A percentile compares a stretch with the other conserved stretches of the same genome.
Evolutionary conservation across 108 stramenopile species (phyloP).

Genomic region (Cyclotella baltica): DNA sequence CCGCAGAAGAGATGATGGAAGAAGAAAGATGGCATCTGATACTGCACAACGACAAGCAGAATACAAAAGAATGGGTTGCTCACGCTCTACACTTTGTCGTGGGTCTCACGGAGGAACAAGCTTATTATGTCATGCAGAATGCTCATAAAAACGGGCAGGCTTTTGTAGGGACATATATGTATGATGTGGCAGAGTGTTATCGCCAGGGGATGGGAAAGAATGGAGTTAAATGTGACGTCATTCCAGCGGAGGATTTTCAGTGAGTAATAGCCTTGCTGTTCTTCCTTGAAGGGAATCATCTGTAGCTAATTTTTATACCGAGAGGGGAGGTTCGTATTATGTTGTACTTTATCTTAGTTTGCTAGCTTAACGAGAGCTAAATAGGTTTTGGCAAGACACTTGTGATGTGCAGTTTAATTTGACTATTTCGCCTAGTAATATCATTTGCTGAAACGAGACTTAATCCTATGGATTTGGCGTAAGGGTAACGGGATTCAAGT

Average conservation of each 20-base stretch:
- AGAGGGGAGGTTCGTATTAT: conserved; percentile 1
- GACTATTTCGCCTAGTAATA: too few species aligned
- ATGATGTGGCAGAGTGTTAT: conserved; percentile 83
- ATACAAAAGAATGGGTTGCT: conserved; percentile 85
- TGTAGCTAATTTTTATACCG: neutral
- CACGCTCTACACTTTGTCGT: conserved; percentile 80
- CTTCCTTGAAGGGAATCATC: neutral
- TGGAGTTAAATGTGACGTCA: conserved; percentile 79
- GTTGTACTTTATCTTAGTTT: conserved; percentile 16
- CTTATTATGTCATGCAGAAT: conserved; percentile 86
- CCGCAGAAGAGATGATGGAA: neutral
- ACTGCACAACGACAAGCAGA: conserved; percentile 86
- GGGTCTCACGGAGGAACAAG: conserved; percentile 70
- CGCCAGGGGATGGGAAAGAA: conserved; percentile 66
- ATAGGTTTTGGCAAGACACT: conserved; percentile 6
- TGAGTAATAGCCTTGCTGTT: neutral
- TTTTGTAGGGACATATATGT: conserved; percentile 73
- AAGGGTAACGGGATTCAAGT: too few species aligned
- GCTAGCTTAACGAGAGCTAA: conserved; percentile 18
- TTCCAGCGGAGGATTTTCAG: conserved; percentile 42
- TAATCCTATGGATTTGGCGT: too few species aligned
- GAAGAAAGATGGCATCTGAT: conserved; percentile 71
- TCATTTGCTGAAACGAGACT: too few species aligned
- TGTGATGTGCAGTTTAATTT: neutral
- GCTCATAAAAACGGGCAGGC: conserved; percentile 88